Evolutionary conservation across 2,329 filamentous ascomycete species (phyloP), one percentile per base, ranked within the genome.

Genomic region (Basipetospora chlamydospora): DNA sequence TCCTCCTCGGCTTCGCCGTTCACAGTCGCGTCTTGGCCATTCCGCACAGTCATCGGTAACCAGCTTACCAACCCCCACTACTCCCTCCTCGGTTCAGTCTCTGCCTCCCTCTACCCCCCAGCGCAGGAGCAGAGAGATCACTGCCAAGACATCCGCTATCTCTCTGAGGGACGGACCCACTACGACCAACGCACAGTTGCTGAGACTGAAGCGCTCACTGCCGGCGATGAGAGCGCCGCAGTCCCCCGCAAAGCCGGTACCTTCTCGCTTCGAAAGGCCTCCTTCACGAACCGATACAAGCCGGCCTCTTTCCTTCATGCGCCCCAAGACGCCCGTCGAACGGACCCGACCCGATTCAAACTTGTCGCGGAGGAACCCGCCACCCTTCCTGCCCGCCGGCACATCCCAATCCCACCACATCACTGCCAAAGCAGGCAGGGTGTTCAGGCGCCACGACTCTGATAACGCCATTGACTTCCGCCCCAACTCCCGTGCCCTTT

Each of bases 311-410:
- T 65, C 68, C 30, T 56, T 59, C 26, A 53, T 71, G 47, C 70
- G 77, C 43, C 77, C 73, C 23, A 85, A 79, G 59, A 85, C 82
- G 2, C 81, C 82, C 0, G 66, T 78, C 7, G 80, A 86, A 40
- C 69, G 73, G 20, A 55, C 55, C 38, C 64, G 72, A 12, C 28
- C 26, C 3, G 34, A 37, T 5, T 28, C 34, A 13, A 25, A 26
- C 26, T n/a, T n/a, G 23, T 38, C 62, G 40, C 66, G 74, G 43
- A 78, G 76, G 54, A 63, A 70, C 35, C 73, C 73, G 29, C 59
- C 73, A 11, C 84, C 87, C 6, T 94, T 94, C 50, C 57, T 93
- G 31, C 82, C 86, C 21, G 79, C 83, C 28, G 84, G 85, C 22
- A 69, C 69, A 21, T 79, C 81, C 10, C 72, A 73, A 51, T 84